Base-by-base conservation (phyloP, 768 basidiomycete genomes). In the Wakefieldia striispora region DNA sequence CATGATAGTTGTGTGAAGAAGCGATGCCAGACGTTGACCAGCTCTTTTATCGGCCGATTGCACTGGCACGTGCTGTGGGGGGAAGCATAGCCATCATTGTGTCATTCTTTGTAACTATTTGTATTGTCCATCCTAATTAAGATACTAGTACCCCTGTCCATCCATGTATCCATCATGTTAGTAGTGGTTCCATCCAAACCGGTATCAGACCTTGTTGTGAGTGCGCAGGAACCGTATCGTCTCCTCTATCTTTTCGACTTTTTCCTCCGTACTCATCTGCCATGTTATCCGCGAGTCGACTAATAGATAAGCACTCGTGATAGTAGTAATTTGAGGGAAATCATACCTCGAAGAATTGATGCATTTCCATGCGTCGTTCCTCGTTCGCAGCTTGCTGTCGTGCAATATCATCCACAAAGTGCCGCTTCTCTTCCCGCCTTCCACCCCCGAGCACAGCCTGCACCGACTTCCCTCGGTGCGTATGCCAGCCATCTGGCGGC, bases 261-360 rank as follows among this genome's bases (percentile, higher is more conserved):
- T 82, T 36, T 80, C 70, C 23, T 81, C 67, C 3, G 81, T 77
- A 3, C 79, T 64, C 73, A 84, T 75, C 83, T 83, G 49, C n/a
- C 14, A 50, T 54, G 31, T 26, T 3, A 12, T 24, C 3, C 6
- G 14, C 21, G 27, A 31, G 29, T 33, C 33, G 14, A 16, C 33
- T 33, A 33, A 3, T 16, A 29, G 14, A 33, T 33, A 6, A 33
- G 33, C 33, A 16, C 45, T 19, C 36, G 14, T 38, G 2, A 8
- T 19, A 14, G 23, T 14, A 11, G 6, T 2, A 34, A 38, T 4
- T n/a, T n/a, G n/a, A 10, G 14, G 6, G 16, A 19, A 1, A 4
- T 23, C 74, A 16, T 55, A 79, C 82, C 66, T 77, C 68, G 43
- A 71, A 77, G 55, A 83, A 83, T 19, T 50, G 26, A 57, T 81